Evolutionary conservation across 2,329 filamentous ascomycete species (phyloP), one percentile per base, ranked within the genome.

Genomic region (Trichophyton rubrum): DNA sequence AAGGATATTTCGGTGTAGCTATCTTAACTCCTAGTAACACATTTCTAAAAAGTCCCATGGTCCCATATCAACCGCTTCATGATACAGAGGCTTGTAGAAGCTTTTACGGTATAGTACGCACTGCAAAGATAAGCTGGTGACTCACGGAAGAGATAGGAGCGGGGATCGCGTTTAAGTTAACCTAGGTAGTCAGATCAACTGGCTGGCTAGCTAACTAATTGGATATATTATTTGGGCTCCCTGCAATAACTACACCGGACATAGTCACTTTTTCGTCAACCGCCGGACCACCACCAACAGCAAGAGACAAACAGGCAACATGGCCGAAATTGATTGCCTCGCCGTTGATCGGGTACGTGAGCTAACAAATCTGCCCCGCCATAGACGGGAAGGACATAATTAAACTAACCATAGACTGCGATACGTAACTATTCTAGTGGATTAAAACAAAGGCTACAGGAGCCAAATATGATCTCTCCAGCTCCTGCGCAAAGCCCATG

Each of bases 401-500:
- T 22, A 24, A 51, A 24, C 45, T 51, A 51, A 51, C 45, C 15
- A 51, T 13, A 49, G 45, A 17, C 13, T 49, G 45, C 45, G 22
- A 51, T 27, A 5, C 13, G n/a, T 38, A 38, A 43, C 40, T 43
- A 7, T 7, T 15, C 22, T 43, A 63, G 80, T 83, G 80, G 80
- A 81, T 82, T 79, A 79, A 82, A 68, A 72, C 76, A 59, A 75
- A 81, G 66, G 79, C 82, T 65, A 75, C 73, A 1, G 74, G 73
- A 30, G 77, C 77, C 63, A 81, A 80, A 62, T 80, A 80, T 73
- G 81, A 83, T 68, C 74, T 82, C 45, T 80, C 80, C 60, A 80
- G 82, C 65, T 82, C 81, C 41, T 83, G 80, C 67, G 79, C 78
- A 64, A 79, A 80, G 43, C 80, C 80, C 13, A 72, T 84, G 38